These are phyloP conservation scores for Leccinum fuscescens DNA, from an alignment of 1,284 basidiomycete genomes.

Conservation along the genomic window DNA sequence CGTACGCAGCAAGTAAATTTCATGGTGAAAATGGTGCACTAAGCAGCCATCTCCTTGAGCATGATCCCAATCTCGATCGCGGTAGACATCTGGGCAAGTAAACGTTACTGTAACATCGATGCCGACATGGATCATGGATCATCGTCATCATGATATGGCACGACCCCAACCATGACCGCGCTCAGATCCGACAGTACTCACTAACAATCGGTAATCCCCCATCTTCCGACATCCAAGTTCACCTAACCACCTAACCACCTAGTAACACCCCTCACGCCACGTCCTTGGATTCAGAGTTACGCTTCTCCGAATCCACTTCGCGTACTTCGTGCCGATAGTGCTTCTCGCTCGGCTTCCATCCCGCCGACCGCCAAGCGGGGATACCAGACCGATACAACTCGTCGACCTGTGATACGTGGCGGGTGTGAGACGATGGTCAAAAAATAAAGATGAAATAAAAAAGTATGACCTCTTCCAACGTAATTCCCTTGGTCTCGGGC, in stretches of 20 bases:
- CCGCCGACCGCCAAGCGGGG: slow-evolving; percentile 23
- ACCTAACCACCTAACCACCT: not conserved
- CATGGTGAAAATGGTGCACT: not conserved
- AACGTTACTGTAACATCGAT: not conserved
- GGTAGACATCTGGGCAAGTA: not conserved
- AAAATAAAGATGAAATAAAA: not conserved
- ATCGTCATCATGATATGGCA: not conserved
- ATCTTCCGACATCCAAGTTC: not conserved
- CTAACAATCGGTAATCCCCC: not conserved
- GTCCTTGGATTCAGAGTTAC: slow-evolving; percentile 23
- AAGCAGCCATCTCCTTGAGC: not conserved
- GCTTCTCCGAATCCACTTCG: slow-evolving; percentile 20
- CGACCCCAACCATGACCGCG: not conserved
- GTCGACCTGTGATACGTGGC: slow-evolving; percentile 24
- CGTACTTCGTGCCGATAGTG: slow-evolving; percentile 13
- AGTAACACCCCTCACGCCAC: not conserved
- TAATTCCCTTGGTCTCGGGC: slow-evolving; percentile 30
- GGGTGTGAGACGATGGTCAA: not conserved
- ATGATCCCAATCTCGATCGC: not conserved
- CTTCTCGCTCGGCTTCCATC: slow-evolving; percentile 29
- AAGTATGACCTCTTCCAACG: slow-evolving; percentile 28
- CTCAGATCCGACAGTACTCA: not conserved
- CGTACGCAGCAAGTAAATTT: no score
- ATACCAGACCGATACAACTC: slow-evolving; percentile 30
- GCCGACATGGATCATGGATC: not conserved